phyloP scores from a whole-genome alignment of 768 basidiomycete species.

The Phanerochaete carnosa region DNA sequence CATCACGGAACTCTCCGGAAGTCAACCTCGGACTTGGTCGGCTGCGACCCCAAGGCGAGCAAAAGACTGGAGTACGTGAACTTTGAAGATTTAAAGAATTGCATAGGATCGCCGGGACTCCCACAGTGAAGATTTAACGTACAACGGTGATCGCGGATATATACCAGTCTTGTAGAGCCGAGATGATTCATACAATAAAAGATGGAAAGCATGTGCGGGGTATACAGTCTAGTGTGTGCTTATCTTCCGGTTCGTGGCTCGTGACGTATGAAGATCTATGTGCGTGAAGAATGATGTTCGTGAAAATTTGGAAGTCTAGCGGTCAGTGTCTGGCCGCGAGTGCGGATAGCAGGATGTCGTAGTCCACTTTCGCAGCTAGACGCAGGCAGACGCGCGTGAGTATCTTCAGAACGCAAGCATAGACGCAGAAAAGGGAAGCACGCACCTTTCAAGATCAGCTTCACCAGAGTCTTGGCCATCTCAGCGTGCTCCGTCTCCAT shows the following conservation, averaged over 20 bases:
- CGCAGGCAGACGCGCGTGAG: background rate
- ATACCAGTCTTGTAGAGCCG: too few species aligned
- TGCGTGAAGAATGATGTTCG: background rate
- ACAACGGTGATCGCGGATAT: too few species aligned
- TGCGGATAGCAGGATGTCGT: constrained; percentile 2
- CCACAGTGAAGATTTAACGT: too few species aligned
- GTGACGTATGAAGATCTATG: background rate
- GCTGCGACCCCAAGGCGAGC: too few species aligned
- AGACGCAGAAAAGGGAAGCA: background rate
- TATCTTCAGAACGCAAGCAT: background rate
- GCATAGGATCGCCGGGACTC: too few species aligned
- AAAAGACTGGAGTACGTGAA: too few species aligned
- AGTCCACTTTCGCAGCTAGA: constrained; percentile 5
- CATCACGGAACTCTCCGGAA: too few species aligned
- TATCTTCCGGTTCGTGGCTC: background rate
- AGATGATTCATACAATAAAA: too few species aligned
- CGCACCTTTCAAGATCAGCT: constrained; percentile 72
- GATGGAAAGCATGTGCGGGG: background rate
- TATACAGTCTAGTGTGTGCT: background rate
- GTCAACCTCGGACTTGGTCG: too few species aligned
- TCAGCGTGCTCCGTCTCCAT: constrained; percentile 69
- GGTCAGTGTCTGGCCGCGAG: constrained; percentile 3
- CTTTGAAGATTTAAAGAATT: too few species aligned
- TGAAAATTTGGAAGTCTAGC: background rate
- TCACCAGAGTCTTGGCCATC: constrained; percentile 61